Evolutionary conservation across 352 stramenopile species (phyloP), one percentile per base, ranked within the genome.

Genomic region (Globisporangium nodosum): DNA sequence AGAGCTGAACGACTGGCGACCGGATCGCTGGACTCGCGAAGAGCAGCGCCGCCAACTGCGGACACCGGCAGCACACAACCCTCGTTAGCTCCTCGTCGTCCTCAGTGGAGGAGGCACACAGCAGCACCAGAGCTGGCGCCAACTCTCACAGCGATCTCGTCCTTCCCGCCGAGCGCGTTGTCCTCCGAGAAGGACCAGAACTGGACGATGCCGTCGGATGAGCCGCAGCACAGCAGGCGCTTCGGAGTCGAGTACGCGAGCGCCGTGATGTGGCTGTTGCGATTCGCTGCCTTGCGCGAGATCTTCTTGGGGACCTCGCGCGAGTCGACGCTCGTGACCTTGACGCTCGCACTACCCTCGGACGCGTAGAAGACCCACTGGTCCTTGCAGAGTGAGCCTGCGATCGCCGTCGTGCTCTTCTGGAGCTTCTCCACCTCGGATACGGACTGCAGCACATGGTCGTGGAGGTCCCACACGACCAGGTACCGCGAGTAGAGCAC

Each of bases 281-380:
- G 76, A 56, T 78, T 81, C 27, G 75, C 62, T 20, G 70, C 78
- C 54, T 92, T 92, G 40, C 84, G 81, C 3, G 78, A 70, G 35
- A 94, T 87, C 64, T 91, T 88, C 56, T 86, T 85, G 9, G 71
- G 70, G 52, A 69, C 62, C 30, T 84, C 81, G 13, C 56, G 63
- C 16, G 69, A 73, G 50, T 85, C 77, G 1, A 85, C 65, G 5
- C 67, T 54, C 20, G 76, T 73, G 31, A 74, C 73, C 33, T 82
- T 81, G 51, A 94, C 80, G 63, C 74, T 92, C 49, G 85, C 80
- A 68, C 81, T 91, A 7, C 76, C 84, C 54, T 94, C 84, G 27
- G 75, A 69, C 47, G 69, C 68, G 61, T 87, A 94, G 53, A 92
- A 92, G 24, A 94, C 30, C 71, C 76, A 89, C 9, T 71, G 69